A percentile compares a stretch with the other conserved stretches of the same genome.
phyloP scores from a whole-genome alignment of 805 yeast species.

The Candida germanica region DNA sequence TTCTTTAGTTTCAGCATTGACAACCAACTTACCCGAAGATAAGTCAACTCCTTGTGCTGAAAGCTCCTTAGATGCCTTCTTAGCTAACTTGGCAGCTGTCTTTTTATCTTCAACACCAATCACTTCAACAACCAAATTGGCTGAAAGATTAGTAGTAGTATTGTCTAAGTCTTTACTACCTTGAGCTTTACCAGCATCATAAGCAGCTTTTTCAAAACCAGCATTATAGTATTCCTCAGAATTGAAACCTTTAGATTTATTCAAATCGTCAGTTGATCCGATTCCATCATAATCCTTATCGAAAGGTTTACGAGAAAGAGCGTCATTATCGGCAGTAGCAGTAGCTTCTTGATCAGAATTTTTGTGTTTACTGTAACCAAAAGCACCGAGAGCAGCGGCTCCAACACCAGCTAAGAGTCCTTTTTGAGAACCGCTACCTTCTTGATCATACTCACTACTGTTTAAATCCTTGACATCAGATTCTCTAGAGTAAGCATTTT shows the following conservation, averaged over 20 bases:
- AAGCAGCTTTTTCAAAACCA: slow-evolving; percentile 7
- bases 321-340: slow-evolving; percentile 5
- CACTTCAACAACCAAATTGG: slow-evolving; percentile 25
- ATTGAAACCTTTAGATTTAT: background rate
- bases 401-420: slow-evolving; percentile 12
- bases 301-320: slow-evolving; percentile 8
- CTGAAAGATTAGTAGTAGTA: background rate
- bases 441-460: background rate
- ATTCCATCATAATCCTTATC: slow-evolving; percentile 6
- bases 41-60: slow-evolving; percentile 31
- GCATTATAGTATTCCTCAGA: slow-evolving; percentile 9
- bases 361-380: slow-evolving; percentile 7
- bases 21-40: slow-evolving; percentile 29
- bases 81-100: slow-evolving; percentile 29
- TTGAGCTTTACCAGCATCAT: slow-evolving; percentile 5
- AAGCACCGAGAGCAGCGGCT: slow-evolving; percentile 10
- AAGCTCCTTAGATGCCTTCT: slow-evolving; percentile 28
- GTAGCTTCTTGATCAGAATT: slow-evolving; percentile 4
- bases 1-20: slow-evolving; percentile 32
- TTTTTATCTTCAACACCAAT: slow-evolving; percentile 30
- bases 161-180: background rate
- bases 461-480: background rate
- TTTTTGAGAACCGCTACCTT: background rate
- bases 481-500: no score
- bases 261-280: background rate